Evolutionary conservation across 2,329 filamentous ascomycete species (phyloP), one percentile per base, ranked within the genome.

Genomic region (Exophiala viscosa): DNA sequence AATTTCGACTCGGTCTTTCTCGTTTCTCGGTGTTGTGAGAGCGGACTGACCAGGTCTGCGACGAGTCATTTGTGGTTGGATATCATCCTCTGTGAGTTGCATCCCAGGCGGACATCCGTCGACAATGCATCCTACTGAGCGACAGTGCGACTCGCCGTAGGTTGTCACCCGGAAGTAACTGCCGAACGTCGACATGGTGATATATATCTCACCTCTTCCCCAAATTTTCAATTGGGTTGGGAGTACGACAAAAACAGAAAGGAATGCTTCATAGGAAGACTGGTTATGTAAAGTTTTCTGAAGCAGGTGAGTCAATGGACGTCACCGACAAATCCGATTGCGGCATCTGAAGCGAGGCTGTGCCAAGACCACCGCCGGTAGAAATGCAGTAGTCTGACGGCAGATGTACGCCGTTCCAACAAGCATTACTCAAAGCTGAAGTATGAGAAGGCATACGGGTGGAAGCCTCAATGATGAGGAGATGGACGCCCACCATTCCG

Each of bases 21-120:
- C 92, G 70, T 96, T 84, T 62, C 93, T 84, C 14, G 92, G 92
- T 1, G 93, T 97, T 2, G 90, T 95, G 65, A 97, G 87, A 58
- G 85, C 84, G 62, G 84, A 89, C 73, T 99, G 92, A 40, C 92
- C 92, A 4, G 92, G 92, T 55, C 92, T 82, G 56, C 92, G 83
- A 60, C 92, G 86, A 59, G 87, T 95, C 82, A 97, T 88, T 74
- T 96, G 90, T 44, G 90, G 90, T 74, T 99, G 92, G 68, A 97
- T 95, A 67, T 95, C 89, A 49, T 76, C 78, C 72, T 96, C 91
- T 58, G 83, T 87, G 70, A 97, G 83, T 65, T 85, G 76, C 79
- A 97, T 86, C 65, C 89, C 88, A 11, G 93, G 91, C 33, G 92
- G 93, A 67, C 84, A 88, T 64, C 90, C 90, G 69, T 97, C 92